Evolutionary conservation across 306 rosid species (phyloP).

Genomic region (Gillenia trifoliata): DNA sequence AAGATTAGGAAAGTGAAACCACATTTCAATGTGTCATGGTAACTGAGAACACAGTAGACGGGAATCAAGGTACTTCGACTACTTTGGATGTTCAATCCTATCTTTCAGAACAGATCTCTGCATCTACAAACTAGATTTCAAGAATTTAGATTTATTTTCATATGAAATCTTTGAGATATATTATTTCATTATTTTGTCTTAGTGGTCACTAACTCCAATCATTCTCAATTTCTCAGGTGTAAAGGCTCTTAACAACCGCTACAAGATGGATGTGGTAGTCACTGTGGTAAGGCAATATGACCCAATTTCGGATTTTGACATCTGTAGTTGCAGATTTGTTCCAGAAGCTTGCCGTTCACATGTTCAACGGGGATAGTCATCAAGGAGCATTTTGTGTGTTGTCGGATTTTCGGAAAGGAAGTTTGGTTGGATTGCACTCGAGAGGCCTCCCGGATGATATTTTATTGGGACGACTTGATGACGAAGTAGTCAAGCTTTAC

Average conservation of each 20-base stretch:
- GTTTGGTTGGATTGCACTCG: constrained; percentile 85
- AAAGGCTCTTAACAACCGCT: constrained; percentile 57
- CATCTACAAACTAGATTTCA: background rate
- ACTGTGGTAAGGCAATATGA: no score
- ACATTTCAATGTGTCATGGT: background rate
- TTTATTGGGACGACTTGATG: constrained; percentile 3
- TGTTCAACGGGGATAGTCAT: constrained; percentile 71
- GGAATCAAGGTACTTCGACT: background rate
- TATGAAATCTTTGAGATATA: background rate
- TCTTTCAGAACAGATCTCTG: background rate
- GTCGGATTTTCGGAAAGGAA: constrained; percentile 86
- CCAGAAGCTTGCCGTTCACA: constrained; percentile 67
- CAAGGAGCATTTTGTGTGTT: constrained; percentile 80
- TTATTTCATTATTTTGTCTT: no score
- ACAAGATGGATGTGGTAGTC: constrained; percentile 66
- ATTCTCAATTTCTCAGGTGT: constrained; percentile 41
- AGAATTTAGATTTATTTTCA: background rate
- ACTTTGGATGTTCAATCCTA: background rate
- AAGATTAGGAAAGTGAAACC: background rate
- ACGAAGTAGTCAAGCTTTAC: constrained; percentile 3
- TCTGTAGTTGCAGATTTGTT: constrained; percentile 68
- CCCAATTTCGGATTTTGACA: no score
- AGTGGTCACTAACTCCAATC: background rate
- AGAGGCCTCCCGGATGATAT: constrained; percentile 74
- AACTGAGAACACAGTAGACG: background rate